Evolutionary conservation across 2,329 filamentous ascomycete genomes (phyloP).

Genomic region (Orbilia oligospora): DNA sequence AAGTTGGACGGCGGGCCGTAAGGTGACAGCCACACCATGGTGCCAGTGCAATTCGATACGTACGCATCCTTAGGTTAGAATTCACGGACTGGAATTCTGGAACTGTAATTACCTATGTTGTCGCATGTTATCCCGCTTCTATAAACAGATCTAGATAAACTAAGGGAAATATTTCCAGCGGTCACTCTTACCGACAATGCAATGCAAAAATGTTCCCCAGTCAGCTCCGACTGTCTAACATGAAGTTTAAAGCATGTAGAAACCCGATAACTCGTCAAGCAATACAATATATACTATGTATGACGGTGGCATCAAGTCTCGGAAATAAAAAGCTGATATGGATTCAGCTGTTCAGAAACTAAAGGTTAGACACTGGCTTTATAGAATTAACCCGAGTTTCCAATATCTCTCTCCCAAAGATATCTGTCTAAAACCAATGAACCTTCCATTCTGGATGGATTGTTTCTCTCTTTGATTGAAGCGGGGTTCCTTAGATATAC

Average conservation of each 20-base stretch:
- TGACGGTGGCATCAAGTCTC: background rate
- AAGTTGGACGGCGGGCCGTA: background rate
- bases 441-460: constrained; percentile 12
- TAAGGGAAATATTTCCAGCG: too few species aligned
- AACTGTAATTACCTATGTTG: background rate
- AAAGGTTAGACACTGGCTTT: background rate
- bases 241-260: background rate
- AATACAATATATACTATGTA: background rate
- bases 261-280: background rate
- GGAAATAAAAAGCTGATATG: background rate
- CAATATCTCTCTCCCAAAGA: background rate
- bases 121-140: background rate
- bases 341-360: background rate
- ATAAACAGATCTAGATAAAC: background rate
- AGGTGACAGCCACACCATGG: background rate
- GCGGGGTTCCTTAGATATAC: too few species aligned
- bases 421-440: background rate
- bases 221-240: background rate
- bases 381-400: background rate
- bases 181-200: too few species aligned
- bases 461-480: background rate
- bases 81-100: background rate
- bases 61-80: background rate
- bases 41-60: too few species aligned
- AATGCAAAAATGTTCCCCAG: background rate